Evolutionary conservation across 2,329 filamentous ascomycete species (phyloP).

Genomic region (Diaporthe amygdali): DNA sequence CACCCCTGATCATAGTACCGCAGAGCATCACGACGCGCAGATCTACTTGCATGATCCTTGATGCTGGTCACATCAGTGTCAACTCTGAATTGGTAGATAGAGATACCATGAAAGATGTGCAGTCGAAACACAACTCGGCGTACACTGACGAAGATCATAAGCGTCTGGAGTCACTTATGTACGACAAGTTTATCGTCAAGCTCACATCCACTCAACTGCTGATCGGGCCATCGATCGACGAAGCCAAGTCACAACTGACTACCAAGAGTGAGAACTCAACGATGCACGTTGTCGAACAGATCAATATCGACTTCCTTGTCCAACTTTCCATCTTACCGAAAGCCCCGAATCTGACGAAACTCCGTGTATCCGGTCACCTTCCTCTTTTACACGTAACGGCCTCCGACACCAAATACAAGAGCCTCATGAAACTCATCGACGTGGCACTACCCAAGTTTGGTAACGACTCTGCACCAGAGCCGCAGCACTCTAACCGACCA

Average conservation of each 20-base stretch:
- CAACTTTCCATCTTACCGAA: constrained; percentile 97
- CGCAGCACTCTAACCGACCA: constrained; percentile 47
- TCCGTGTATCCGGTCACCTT: constrained; percentile 88
- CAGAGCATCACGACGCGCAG: constrained; percentile 84
- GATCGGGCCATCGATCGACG: constrained; percentile 91
- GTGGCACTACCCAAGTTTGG: constrained; percentile 86
- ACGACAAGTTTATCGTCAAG: constrained; percentile 94
- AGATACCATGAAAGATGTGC: constrained; percentile 85
- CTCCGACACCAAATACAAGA: constrained; percentile 97
- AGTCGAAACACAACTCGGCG: constrained; percentile 85
- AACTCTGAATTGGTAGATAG: constrained; percentile 94
- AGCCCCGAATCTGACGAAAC: constrained; percentile 88
- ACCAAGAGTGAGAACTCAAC: constrained; percentile 71
- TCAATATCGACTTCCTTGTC: constrained; percentile 97
- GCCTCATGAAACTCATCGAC: constrained; percentile 93
- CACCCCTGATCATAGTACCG: constrained; percentile 93
- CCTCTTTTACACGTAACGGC: constrained; percentile 90
- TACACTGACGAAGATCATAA: constrained; percentile 91
- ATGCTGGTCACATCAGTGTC: constrained; percentile 94
- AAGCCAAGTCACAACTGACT: constrained; percentile 82
- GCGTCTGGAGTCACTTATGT: constrained; percentile 90
- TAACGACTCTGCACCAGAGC: constrained; percentile 50
- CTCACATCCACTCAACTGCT: constrained; percentile 93
- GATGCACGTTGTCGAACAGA: constrained; percentile 91
- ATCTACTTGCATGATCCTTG: constrained; percentile 89